These are phyloP conservation scores for Leptographium flavum DNA, from an alignment of 2,329 filamentous ascomycete species.

Conservation along the genomic window DNA sequence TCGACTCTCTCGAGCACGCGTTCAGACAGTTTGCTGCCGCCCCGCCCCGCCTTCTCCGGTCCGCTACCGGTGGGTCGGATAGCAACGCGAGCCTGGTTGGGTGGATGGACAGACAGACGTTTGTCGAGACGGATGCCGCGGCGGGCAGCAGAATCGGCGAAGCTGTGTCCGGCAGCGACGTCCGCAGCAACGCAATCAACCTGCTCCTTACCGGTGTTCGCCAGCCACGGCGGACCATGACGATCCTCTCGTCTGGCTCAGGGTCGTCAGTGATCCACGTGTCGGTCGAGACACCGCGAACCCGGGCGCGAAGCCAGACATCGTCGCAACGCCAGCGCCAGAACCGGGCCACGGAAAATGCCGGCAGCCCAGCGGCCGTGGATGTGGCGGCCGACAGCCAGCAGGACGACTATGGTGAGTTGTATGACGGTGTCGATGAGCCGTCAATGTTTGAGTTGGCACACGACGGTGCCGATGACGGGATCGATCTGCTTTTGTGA, in stretches of 20 bases:
- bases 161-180: not conserved
- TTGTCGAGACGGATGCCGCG: slow-evolving; percentile 1
- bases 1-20: not conserved
- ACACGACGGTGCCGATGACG: not conserved
- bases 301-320: not conserved
- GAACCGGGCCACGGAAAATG: not conserved
- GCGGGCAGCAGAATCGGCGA: not conserved
- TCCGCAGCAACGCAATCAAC: not conserved
- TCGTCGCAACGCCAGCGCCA: not conserved
- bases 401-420: not conserved
- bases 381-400: no score
- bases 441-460: slow-evolving; percentile 4
- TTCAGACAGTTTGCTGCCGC: not conserved
- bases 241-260: slow-evolving; percentile 12
- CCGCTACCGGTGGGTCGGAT: not conserved
- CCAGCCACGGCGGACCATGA: slow-evolving; percentile 3
- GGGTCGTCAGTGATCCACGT: slow-evolving; percentile 15
- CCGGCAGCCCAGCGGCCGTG: not conserved
- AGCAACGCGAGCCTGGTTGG: slow-evolving; percentile 12
- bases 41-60: not conserved
- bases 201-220: not conserved
- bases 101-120: slow-evolving; percentile 16
- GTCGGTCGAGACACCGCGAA: slow-evolving; percentile 5
- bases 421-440: not conserved
- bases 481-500: no score